Percentiles rank a stretch among this genome's conserved stretches.
phyloP scores from a whole-genome alignment of 345 rosid species.

The Syzygium jambos region DNA sequence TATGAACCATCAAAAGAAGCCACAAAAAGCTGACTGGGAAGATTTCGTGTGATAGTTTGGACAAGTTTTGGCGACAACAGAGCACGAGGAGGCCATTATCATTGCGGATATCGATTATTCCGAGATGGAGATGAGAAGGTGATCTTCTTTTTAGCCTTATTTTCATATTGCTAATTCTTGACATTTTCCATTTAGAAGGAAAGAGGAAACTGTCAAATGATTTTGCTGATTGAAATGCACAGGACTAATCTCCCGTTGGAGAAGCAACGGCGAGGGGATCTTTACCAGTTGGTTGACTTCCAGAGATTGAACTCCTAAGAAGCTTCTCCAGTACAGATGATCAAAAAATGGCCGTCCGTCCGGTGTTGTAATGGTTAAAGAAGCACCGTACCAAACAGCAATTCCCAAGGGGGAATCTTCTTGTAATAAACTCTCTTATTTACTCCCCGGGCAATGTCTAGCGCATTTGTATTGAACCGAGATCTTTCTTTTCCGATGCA shows the following conservation, averaged over 20 bases:
- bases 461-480: background rate
- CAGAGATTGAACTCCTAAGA: constrained; percentile 24
- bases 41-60: constrained; percentile 58
- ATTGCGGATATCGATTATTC: constrained; percentile 84
- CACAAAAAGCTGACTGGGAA: background rate
- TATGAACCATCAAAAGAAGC: background rate
- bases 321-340: background rate
- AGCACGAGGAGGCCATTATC: constrained; percentile 67
- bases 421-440: background rate
- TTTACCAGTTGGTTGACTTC: constrained; percentile 72
- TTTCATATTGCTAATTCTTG: background rate
- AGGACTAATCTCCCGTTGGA: constrained; percentile 68
- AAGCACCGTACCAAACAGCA: background rate
- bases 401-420: background rate
- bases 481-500: background rate
- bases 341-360: background rate
- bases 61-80: constrained; percentile 80
- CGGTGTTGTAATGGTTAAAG: background rate
- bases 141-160: background rate
- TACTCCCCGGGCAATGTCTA: background rate
- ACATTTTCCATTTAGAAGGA: background rate
- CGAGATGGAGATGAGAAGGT: constrained; percentile 70
- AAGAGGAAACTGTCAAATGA: background rate
- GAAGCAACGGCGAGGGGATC: constrained; percentile 73
- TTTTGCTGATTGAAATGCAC: background rate